phyloP scores from a whole-genome alignment of 495 filamentous ascomycete species.

The Aspergillus saccharolyticus region DNA sequence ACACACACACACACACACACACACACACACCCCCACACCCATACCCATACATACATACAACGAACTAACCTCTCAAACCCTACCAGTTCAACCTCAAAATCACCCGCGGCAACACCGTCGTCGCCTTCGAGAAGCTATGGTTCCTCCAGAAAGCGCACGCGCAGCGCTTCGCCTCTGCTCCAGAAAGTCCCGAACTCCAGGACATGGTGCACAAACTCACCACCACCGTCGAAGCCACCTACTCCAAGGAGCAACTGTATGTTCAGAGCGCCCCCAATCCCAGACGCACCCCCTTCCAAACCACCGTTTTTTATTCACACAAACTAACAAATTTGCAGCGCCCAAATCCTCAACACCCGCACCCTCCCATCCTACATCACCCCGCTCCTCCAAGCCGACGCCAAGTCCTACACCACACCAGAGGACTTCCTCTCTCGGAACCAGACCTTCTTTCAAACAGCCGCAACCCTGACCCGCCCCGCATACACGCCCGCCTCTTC shows the following conservation, averaged over 20 bases:
- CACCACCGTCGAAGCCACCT: conserved; percentile 27
- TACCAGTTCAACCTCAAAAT: conserved; percentile 72
- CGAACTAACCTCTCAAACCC: conserved; percentile 15
- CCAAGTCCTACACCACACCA: conserved; percentile 56
- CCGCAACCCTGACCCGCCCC: conserved; percentile 31
- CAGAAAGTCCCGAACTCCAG: conserved; percentile 34
- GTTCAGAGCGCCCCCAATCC: no score
- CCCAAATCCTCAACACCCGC: conserved; percentile 28
- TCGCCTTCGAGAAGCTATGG: conserved; percentile 72
- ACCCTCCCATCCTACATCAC: conserved; percentile 36
- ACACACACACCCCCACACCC: no score
- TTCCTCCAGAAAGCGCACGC: conserved; percentile 76
- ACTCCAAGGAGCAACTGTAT: conserved; percentile 28
- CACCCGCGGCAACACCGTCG: conserved; percentile 82
- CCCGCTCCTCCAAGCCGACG: conserved; percentile 53
- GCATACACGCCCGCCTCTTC: conserved; percentile 23
- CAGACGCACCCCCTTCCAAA: no score
- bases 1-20: no score
- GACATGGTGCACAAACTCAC: conserved; percentile 43
- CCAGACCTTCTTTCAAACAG: conserved; percentile 54
- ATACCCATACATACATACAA: no score
- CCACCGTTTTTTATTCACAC: no score
- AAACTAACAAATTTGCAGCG: conserved; percentile 15
- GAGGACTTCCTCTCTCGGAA: conserved; percentile 54
- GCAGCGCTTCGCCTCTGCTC: conserved; percentile 31